A percentile compares a stretch with the other conserved stretches of the same genome.
These are phyloP conservation scores for Colletotrichum ledebouriae DNA, from an alignment of 2,329 filamentous ascomycete genomes.

Conservation along the genomic window DNA sequence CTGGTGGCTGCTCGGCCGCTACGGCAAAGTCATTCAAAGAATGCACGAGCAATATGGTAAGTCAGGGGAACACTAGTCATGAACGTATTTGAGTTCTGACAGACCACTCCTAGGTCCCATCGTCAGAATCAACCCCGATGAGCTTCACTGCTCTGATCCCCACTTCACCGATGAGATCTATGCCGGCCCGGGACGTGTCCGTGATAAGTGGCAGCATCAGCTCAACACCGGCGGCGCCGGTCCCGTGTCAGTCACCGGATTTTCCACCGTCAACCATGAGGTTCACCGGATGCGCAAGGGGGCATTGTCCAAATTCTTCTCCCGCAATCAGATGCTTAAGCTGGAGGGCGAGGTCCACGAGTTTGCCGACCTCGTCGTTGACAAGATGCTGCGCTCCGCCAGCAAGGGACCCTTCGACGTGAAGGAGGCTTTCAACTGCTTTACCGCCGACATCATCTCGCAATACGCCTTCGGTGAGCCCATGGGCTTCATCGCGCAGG, in stretches of 20 bases:
- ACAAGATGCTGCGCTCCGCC: slow-evolving; percentile 44
- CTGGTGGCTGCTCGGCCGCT: slow-evolving; percentile 33
- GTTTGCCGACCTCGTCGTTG: slow-evolving; percentile 35
- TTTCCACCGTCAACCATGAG: slow-evolving; percentile 49
- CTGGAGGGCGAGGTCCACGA: slow-evolving; percentile 37
- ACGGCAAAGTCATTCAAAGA: slow-evolving; percentile 36
- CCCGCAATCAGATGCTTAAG: slow-evolving; percentile 45
- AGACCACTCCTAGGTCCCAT: slow-evolving; percentile 50
- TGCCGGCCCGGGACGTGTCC: slow-evolving; percentile 42
- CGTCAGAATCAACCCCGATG: slow-evolving; percentile 55
- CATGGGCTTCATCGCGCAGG: slow-evolving; percentile 50
- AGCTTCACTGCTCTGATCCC: slow-evolving; percentile 54
- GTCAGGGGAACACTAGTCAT: slow-evolving; percentile 1
- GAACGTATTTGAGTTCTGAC: slow-evolving; percentile 15
- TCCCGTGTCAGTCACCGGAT: slow-evolving; percentile 44
- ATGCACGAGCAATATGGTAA: slow-evolving; percentile 40
- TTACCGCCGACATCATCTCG: slow-evolving; percentile 56
- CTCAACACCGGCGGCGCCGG: slow-evolving; percentile 45
- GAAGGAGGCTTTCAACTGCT: slow-evolving; percentile 54
- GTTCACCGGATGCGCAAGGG: slow-evolving; percentile 50
- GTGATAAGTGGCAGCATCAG: slow-evolving; percentile 45
- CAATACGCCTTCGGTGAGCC: slow-evolving; percentile 54
- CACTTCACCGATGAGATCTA: slow-evolving; percentile 56
- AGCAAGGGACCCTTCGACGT: slow-evolving; percentile 49
- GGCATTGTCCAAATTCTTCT: slow-evolving; percentile 52